Base-by-base conservation (phyloP, 169 alveolate genomes). In the Eimeria praecox region DNA sequence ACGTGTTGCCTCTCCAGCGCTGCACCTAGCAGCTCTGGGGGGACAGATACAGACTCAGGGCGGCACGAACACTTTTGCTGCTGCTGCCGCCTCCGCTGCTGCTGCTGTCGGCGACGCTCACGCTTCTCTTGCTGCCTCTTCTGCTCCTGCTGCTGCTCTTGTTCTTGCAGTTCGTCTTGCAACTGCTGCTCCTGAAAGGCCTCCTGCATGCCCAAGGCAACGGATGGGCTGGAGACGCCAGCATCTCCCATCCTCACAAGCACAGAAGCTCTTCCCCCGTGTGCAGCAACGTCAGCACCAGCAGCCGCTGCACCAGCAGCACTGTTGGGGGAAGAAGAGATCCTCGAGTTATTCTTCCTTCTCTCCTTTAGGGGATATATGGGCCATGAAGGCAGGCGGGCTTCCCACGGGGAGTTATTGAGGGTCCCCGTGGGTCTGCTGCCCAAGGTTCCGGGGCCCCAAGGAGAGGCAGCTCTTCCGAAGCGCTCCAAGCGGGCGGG, bases 1-100 rank as follows among this genome's bases (percentile, higher is more conserved):
- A 82, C 90, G 52, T 82, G 90, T 35, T 82, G 90, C 90, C 90
- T 27, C 90, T 82, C 90, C 33, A 82, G 46, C 54, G 90, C 71
- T n/a, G 75, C 75, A 1, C 90, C 90, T 33, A 82, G 90, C 27
- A 82, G 73, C 66, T 44, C 90, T 52, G 90, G 71, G 90, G 90
- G 90, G 24, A 82, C 90, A 5, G 90, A 38, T 30, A 82, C 73
- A 8, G 90, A 33, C 75, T 82, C 90, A 82, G 90, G 90, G 71
- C 90, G 90, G 69, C 75, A n/a, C 49, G 30, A 35, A 3, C 30
- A 6, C 75, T 82, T 49, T 54, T 82, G 90, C 38, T 46, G 90
- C 71, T 54, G 90, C 90, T 24, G 90, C 38, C 90, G 66, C 64
- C 64, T 24, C 87, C 87, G 62, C 87, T 44, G 87, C 87, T 22